Conservation (phyloP, 805 yeast species). For the Hemisphaericaspora nanyangensis region DNA sequence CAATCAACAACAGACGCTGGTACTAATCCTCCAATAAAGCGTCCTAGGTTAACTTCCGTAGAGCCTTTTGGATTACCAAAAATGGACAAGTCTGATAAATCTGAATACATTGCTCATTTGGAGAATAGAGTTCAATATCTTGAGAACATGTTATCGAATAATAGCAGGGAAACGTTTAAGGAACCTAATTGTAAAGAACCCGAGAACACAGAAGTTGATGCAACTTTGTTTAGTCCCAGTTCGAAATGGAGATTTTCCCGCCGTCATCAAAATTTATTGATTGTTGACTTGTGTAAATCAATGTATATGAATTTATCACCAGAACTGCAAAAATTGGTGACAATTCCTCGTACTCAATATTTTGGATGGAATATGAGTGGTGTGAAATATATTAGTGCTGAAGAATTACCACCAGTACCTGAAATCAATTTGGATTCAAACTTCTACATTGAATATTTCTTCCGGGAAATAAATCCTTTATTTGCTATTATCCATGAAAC, state of each 20-base stretch:
- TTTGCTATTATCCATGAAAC: conserved; percentile 51
- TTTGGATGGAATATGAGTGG: conserved; percentile 71
- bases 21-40: not conserved
- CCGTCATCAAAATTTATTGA: conserved; percentile 42
- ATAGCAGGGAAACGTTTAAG: conserved; percentile 11
- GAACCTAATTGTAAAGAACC: conserved; percentile 15
- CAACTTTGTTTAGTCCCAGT: conserved; percentile 19
- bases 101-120: conserved; percentile 27
- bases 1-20: not conserved
- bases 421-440: conserved; percentile 13
- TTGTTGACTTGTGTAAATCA: conserved; percentile 34
- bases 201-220: conserved; percentile 16
- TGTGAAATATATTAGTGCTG: conserved; percentile 40
- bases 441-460: conserved; percentile 37
- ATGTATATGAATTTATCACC: conserved; percentile 29
- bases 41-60: conserved; percentile 6
- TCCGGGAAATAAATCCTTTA: conserved; percentile 49
- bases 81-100: conserved; percentile 11
- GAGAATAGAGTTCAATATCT: conserved; percentile 40
- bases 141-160: conserved; percentile 25
- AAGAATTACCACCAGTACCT: conserved; percentile 31
- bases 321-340: conserved; percentile 29
- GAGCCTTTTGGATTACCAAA: conserved; percentile 20
- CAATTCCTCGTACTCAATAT: conserved; percentile 53
- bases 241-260: conserved; percentile 47